Base-by-base conservation (phyloP, 768 basidiomycete genomes). In the Phlebiopsis gigantea region DNA sequence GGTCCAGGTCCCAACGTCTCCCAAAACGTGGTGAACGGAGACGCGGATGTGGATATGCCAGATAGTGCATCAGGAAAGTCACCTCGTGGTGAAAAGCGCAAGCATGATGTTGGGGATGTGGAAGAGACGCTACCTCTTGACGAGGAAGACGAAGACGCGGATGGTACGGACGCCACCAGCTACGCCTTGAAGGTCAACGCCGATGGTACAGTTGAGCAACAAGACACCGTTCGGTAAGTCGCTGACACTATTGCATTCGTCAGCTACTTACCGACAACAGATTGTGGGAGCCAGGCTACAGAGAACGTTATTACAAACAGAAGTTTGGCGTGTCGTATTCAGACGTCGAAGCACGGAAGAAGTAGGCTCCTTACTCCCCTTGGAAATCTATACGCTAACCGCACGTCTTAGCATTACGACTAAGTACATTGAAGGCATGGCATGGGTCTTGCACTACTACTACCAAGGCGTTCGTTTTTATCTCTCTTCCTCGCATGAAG, bases 381-480 rank as follows among this genome's bases (percentile, higher is more conserved):
- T 42, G 7, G 21, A 25, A 17, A 12, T 2, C 50, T 46, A 14
- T 45, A n/a, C 46, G n/a, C 63, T 43, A 58, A 41, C 41, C 24
- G 30, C n/a, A 31, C 46, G 61, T 48, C 48, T 1, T 63, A 98
- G 93, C 60, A 63, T 98, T 57, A 87, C 91, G 1, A 81, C 79
- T 62, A 71, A 75, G n/a, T 99, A 99, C 69, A 78, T 98, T 45
- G 94, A 99, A 72, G 97, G 97, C 26, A 76, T 99, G 48, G 84
- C 85, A 34, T 98, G 97, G 97, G 97, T 99, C 1, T 72, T 99
- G 58, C 85, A 88, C 58, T 99, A 99, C 71, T 98, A 99, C 68
- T 99, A 98, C 68, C 96, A 98, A 79, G 97, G 97, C 65, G 94
- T 97, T 71, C 59, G 84, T 72, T n/a, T n/a, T n/a, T n/a, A n/a